These are phyloP conservation scores for Aspergillus incahuasiensis DNA, from an alignment of 495 filamentous ascomycete species.

Conservation along the genomic window DNA sequence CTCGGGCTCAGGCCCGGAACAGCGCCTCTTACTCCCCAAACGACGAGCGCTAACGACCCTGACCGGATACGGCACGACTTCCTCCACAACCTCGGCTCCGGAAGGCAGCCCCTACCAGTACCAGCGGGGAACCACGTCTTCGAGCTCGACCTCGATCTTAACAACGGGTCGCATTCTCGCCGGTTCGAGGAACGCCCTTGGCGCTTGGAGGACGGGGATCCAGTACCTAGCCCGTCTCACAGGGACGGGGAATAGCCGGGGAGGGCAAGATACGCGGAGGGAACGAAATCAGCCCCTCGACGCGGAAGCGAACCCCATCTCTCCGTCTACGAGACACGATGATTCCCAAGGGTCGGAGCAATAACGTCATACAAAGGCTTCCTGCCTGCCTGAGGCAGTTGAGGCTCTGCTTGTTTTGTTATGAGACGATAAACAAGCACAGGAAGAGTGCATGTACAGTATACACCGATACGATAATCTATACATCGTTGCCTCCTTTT, in stretches of 20 bases:
- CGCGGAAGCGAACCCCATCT: constrained; percentile 7
- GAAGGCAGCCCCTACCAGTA: background rate
- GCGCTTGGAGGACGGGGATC: constrained; percentile 27
- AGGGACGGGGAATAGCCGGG: background rate
- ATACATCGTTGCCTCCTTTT: background rate
- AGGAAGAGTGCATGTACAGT: constrained; percentile 10
- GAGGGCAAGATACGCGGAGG: constrained; percentile 10
- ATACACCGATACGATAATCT: background rate
- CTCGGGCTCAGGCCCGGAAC: constrained; percentile 24
- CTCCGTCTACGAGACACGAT: background rate
- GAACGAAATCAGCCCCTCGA: constrained; percentile 7
- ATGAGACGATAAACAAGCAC: constrained; percentile 1
- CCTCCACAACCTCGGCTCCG: constrained; percentile 9
- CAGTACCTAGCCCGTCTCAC: constrained; percentile 27
- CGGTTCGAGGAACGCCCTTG: constrained; percentile 31
- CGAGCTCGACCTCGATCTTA: background rate
- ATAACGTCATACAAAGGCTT: background rate
- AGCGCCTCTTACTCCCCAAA: constrained; percentile 21
- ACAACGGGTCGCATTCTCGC: constrained; percentile 22
- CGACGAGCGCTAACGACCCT: constrained; percentile 7
- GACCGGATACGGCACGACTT: constrained; percentile 23
- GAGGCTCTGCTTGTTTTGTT: background rate
- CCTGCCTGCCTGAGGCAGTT: background rate
- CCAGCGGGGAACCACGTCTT: background rate
- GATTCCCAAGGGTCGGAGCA: background rate